Evolutionary conservation across 116 monocot species (phyloP), one percentile per base, ranked within the genome.

Genomic region (Papilionanthe hybrid): DNA sequence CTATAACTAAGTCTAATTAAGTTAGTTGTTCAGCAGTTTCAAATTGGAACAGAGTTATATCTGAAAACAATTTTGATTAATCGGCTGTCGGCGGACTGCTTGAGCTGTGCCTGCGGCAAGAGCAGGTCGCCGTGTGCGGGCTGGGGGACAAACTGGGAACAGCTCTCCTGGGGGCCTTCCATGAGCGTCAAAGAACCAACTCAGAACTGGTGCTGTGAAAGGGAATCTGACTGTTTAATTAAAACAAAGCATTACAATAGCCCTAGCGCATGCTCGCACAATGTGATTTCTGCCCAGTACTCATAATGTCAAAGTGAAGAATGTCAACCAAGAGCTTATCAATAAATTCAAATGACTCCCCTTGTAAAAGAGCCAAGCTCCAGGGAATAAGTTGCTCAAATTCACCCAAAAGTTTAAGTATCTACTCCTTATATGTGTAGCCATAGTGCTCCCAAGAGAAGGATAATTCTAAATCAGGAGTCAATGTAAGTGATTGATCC

Each of bases 51-150:
- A n/a, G n/a, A n/a, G n/a, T n/a, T n/a, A n/a, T n/a, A n/a, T n/a
- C n/a, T n/a, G n/a, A n/a, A n/a, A n/a, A n/a, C n/a, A n/a, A n/a
- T n/a, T n/a, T n/a, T n/a, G n/a, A n/a, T n/a, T n/a, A n/a, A n/a
- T 69, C 69, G 12, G 15, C 28, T 79, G 44, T 68, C 48, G 47
- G 68, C 43, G 47, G 22, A 79, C 48, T 79, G 79, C 79, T 69
- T 43, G 60, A 67, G 68, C 65, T 47, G 68, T 41, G 23, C 15
- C 11, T 22, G 68, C 48, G 44, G 79, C 23, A 65, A 79, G 11
- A 79, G 79, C 44, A 47, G 68, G 79, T 20, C 79, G 44, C 25
- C 48, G 47, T 42, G 69, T 79, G 17, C 63, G 6, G 78, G 79
- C 27, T 47, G 79, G 68, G 28, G 68, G 32, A 69, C 5, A 68